Evolutionary conservation across 345 rosid species (phyloP), one percentile per base, ranked within the genome.

Genomic region (Excoecaria agallocha): DNA sequence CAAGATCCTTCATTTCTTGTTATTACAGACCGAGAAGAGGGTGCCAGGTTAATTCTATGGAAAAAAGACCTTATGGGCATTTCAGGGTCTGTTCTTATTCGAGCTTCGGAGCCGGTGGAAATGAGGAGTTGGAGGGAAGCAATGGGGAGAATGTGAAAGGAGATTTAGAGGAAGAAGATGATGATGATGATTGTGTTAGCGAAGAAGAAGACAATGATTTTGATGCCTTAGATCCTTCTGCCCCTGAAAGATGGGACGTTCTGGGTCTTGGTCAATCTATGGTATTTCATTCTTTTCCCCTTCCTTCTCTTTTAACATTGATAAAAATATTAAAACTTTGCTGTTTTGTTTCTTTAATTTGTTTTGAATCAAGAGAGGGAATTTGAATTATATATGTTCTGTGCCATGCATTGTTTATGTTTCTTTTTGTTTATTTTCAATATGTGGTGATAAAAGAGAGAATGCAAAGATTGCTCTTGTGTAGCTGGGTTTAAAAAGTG

Each of bases 241-340:
- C 89, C 70, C 94, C 97, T 65, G 95, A 88, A 57, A 86, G 89
- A 83, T 92, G 94, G 95, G 95, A 94, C 86, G 97, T 91, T 73
- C 76, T 94, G 57, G 98, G 97, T 69, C 97, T 94, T 64, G 95
- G 98, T 71, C 98, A 94, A 86, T 97, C 97, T 84, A 94, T 92
- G 98, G 97, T 93, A 75, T 65, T 16, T 50, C 51, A 63, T 24
- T 30, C 0, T 12, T 12, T 39, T 41, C 55, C 45, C 20, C n/a
- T 48, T 38, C 20, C 15, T 48, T 66, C 58, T 16, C 1, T 63
- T 54, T 20, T 59, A 13, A 63, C 10, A 2, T 43, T 39, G 9
- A 43, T 43, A 13, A 17, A 39, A 16, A 39, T 35, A 39, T 45
- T 6, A 16, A 30, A 30, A 2, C 46, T 38, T 63, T 55, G 43